phyloP scores from a whole-genome alignment of 2,329 filamentous ascomycete species.

The Stagonosporopsis tanaceti region DNA sequence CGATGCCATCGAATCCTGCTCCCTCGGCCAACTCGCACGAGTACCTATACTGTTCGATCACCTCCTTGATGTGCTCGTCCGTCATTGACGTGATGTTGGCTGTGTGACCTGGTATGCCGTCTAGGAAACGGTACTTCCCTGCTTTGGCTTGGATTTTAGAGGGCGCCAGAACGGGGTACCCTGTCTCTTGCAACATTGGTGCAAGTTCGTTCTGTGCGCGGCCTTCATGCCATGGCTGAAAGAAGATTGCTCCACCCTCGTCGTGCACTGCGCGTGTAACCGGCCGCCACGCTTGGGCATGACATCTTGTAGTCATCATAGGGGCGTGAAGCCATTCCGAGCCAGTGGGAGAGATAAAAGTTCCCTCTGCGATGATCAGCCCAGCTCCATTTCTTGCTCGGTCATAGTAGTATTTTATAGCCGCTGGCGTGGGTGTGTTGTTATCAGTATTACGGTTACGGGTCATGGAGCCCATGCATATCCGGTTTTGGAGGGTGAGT shows the following conservation, averaged over 20 bases:
- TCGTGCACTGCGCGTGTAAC: slow-evolving; percentile 31
- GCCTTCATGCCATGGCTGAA: slow-evolving; percentile 36
- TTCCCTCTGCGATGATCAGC: slow-evolving; percentile 33
- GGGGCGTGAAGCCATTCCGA: slow-evolving; percentile 31
- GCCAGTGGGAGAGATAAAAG: slow-evolving; percentile 28
- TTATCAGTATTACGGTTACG: slow-evolving; percentile 34
- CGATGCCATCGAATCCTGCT: slow-evolving; percentile 23
- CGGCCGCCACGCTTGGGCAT: slow-evolving; percentile 30
- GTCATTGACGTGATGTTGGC: slow-evolving; percentile 14
- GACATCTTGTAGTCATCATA: slow-evolving; percentile 26
- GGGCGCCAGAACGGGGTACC: slow-evolving; percentile 29
- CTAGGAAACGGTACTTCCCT: slow-evolving; percentile 28
- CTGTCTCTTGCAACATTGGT: slow-evolving; percentile 26
- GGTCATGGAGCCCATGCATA: slow-evolving; percentile 38
- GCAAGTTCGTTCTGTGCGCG: slow-evolving; percentile 34
- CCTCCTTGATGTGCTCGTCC: slow-evolving; percentile 1
- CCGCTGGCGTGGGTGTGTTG: slow-evolving; percentile 26
- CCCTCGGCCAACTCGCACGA: slow-evolving; percentile 9
- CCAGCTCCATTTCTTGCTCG: slow-evolving; percentile 30
- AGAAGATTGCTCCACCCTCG: slow-evolving; percentile 30
- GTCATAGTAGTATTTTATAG: slow-evolving; percentile 27
- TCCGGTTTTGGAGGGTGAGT: slow-evolving; percentile 20
- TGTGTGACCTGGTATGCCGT: slow-evolving; percentile 17
- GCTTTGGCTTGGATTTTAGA: slow-evolving; percentile 22
- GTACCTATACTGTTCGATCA: slow-evolving; percentile 10